A percentile compares a stretch with the other conserved stretches of the same genome.
Conservation (phyloP, 495 filamentous ascomycete genomes). For the Hypoxylon subgilvum region DNA sequence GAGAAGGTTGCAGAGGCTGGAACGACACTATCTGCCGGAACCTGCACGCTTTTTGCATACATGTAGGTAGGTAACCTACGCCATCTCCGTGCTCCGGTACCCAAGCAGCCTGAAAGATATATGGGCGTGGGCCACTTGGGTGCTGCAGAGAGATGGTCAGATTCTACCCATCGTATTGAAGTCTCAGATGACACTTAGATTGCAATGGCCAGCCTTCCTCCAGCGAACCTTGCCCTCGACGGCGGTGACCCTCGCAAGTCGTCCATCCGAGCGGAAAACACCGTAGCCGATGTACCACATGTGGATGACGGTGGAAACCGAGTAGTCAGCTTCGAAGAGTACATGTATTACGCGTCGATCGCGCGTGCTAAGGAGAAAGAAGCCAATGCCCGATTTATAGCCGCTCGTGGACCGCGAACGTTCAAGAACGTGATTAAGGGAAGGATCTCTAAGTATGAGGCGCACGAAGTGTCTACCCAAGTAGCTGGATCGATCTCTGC, state of each 20-base stretch:
- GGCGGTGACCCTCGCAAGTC: conserved; percentile 17
- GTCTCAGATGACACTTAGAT: not conserved
- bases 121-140: not conserved
- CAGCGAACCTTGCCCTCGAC: conserved; percentile 25
- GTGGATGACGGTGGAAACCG: not conserved
- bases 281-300: not conserved
- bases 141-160: not conserved
- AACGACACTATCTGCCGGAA: conserved; percentile 11
- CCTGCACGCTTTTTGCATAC: conserved; percentile 10
- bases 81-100: not conserved
- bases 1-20: conserved; percentile 22
- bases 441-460: conserved; percentile 36
- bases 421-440: conserved; percentile 37
- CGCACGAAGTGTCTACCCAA: conserved; percentile 8
- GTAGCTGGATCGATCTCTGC: conserved; percentile 7
- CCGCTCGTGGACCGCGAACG: conserved; percentile 36
- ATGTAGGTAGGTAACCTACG: conserved; percentile 4
- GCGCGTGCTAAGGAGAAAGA: conserved; percentile 52
- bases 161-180: too few species aligned
- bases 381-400: conserved; percentile 40
- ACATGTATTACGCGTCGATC: conserved; percentile 56
- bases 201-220: conserved; percentile 19
- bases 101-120: not conserved
- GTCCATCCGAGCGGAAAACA: conserved; percentile 8
- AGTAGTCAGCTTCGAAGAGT: conserved; percentile 54